phyloP scores from a whole-genome alignment of 2,329 filamentous ascomycete species.

The Endocalyx cinctus region DNA sequence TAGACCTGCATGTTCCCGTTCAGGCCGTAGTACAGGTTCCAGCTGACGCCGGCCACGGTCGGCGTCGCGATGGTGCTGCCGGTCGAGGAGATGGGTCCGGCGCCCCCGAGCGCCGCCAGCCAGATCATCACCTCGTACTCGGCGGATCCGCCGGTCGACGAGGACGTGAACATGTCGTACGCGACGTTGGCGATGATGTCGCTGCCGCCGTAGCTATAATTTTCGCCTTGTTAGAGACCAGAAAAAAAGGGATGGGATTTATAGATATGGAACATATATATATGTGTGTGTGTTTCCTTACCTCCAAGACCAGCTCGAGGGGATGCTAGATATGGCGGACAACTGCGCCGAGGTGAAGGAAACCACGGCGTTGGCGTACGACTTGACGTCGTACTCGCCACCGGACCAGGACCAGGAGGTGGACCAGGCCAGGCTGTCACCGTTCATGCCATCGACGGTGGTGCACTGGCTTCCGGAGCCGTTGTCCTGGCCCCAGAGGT shows the following conservation, averaged over 20 bases:
- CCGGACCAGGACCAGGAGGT: constrained; percentile 41
- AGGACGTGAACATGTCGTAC: constrained; percentile 54
- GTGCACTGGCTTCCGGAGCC: constrained; percentile 40
- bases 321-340: constrained; percentile 30
- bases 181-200: constrained; percentile 51
- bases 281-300: constrained; percentile 18
- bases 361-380: constrained; percentile 39
- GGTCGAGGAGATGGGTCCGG: constrained; percentile 31
- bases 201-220: constrained; percentile 40
- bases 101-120: constrained; percentile 23
- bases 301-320: constrained; percentile 34
- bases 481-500: constrained; percentile 42
- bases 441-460: constrained; percentile 30
- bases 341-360: constrained; percentile 28
- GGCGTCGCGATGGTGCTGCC: constrained; percentile 49
- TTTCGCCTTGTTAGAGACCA: not conserved
- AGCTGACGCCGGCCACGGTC: constrained; percentile 45
- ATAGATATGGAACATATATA: no score
- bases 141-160: constrained; percentile 36
- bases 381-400: constrained; percentile 37
- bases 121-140: constrained; percentile 52
- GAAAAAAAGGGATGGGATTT: no score
- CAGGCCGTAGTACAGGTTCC: constrained; percentile 51
- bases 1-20: constrained; percentile 54
- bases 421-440: constrained; percentile 35